Base-by-base conservation (phyloP, 495 filamentous ascomycete genomes). In the Neurospora intermedia region DNA sequence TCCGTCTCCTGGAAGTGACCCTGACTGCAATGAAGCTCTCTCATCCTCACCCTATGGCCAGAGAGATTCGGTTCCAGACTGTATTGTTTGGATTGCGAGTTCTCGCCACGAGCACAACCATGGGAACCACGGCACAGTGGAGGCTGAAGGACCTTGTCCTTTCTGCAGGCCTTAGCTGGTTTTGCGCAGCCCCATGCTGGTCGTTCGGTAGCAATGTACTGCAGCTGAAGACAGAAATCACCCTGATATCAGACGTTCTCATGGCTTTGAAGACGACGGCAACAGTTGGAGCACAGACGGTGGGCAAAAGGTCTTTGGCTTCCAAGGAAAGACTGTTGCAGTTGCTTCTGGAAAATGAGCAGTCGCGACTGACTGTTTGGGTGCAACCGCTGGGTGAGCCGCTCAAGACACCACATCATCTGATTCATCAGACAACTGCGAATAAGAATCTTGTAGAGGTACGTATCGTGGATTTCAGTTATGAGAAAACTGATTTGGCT, bases 141-240 rank as follows among this genome's bases (percentile, higher is more conserved):
- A 88, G 90, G 48, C 82, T 98, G 59, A 98, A 98, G 78, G 94
- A 98, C 77, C 88, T 91, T 72, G 91, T 97, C 69, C 80, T 99
- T 16, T 93, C 93, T 35, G 93, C 93, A 31, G 93, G 87, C 45
- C 83, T 99, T 9, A 89, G 87, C 71, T 98, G 96, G 96, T 99
- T 98, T 80, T 89, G 86, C 46, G 87, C 89, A 74, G 83, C 92
- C 18, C 93, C 96, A 43, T 87, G 89, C 74, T 99, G 96, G 96
- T 96, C 94, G 4, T 98, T 96, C 80, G 96, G 96, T 54, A 94
- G 95, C 73, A 98, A 98, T 79, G 86, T 92, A 69, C 84, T 98
- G 9, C 96, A 98, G 78, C 86, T 98, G 40, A 98, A 96, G 81
- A 93, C 96, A 0, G 96, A 99, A 81, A 89, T 92, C 42, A 91